Evolutionary conservation across 75 land plant genomes (phyloP), one percentile per base, ranked within the genome.

Genomic region (Sequoia sempervirens): DNA sequence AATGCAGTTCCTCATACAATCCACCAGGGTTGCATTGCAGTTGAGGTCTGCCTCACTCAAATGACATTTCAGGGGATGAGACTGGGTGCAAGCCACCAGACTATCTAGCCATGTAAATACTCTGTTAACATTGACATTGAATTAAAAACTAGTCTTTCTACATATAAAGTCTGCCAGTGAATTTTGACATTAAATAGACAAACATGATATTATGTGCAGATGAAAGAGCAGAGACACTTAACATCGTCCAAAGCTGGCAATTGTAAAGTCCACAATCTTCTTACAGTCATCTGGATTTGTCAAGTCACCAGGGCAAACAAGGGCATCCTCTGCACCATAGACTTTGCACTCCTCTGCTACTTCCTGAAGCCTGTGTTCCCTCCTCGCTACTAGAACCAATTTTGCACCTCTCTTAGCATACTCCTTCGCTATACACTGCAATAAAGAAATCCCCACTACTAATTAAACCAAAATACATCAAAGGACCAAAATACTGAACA

Each of bases 391-490:
- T 83, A 86, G 53, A 66, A 88, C 90, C 83, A 88, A 52, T 43
- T 86, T 88, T 18, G 90, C 90, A 5, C 90, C 89, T 79, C 80
- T 45, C 53, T 80, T 83, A 26, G 85, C 90, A 70, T 88, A 88
- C 68, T 88, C 90, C 28, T 81, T 28, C 28, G 90, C 90, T 4
- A 89, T 83, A 41, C 36, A 81, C 90, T 89, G 89, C 8, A 50
- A 80, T n/a, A 32, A 11, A 47, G 17, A 34, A 80, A 50, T 12
- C 54, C 54, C 23, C 84, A 41, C 45, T 11, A 78, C n/a, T 26
- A 23, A 23, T 26, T 7, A 23, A 9, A 61, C 28, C 66, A 61
- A 26, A n/a, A n/a, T n/a, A n/a, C n/a, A n/a, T n/a, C n/a, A n/a
- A n/a, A n/a, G n/a, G n/a, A n/a, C n/a, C n/a, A n/a, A n/a, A 61